Conservation (phyloP, 768 basidiomycete genomes). For the Tricholoma furcatifolium region DNA sequence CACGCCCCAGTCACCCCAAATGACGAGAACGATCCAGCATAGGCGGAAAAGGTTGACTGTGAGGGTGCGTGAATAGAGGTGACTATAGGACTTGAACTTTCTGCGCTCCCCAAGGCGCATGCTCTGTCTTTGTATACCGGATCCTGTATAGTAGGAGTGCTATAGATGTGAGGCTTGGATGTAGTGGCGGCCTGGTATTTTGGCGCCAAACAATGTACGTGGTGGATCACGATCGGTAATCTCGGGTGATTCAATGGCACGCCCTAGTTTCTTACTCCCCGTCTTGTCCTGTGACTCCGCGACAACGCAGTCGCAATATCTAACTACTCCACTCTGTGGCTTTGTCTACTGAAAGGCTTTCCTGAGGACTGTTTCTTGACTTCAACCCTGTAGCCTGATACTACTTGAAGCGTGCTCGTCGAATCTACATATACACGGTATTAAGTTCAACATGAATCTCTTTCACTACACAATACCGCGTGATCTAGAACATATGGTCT, state of each 20-base stretch:
- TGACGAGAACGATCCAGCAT: constrained; percentile 28
- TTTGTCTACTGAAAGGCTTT: no score
- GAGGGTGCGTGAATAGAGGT: constrained; percentile 19
- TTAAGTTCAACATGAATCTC: no score
- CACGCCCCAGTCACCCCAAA: constrained; percentile 64
- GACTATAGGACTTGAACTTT: constrained; percentile 12
- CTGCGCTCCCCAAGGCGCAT: constrained; percentile 22
- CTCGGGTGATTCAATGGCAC: no score
- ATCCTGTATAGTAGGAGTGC: not conserved
- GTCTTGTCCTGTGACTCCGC: not conserved
- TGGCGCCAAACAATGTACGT: not conserved
- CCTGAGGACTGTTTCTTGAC: no score
- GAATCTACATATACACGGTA: no score
- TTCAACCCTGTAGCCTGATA: no score
- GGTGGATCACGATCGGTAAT: not conserved
- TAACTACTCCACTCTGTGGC: no score
- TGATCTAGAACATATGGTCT: no score
- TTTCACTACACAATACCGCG: no score
- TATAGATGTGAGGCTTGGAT: not conserved
- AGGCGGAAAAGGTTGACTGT: constrained; percentile 19
- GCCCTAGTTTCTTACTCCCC: not conserved
- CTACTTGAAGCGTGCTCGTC: no score
- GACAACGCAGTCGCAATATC: not conserved
- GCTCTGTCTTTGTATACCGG: not conserved
- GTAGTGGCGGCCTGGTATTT: not conserved